phyloP scores from a whole-genome alignment of 2,329 filamentous ascomycete genomes.

The Verticillium dahliae region DNA sequence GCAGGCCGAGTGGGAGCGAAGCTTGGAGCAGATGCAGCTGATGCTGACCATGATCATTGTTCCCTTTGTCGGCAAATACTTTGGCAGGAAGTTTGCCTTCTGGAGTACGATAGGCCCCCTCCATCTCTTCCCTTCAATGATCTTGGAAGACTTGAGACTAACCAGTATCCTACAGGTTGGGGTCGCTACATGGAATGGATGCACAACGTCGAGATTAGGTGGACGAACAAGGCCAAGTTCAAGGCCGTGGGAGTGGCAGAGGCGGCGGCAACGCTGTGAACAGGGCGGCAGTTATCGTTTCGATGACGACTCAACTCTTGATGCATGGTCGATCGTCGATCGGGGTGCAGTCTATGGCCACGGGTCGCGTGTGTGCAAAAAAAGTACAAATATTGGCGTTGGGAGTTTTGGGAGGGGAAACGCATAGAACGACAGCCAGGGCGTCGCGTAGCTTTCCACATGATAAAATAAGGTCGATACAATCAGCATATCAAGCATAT shows the following conservation, averaged over 20 bases:
- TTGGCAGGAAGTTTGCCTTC: slow-evolving; percentile 90
- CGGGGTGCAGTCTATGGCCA: background rate
- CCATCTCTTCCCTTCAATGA: background rate
- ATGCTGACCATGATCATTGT: slow-evolving; percentile 91
- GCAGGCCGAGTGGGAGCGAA: slow-evolving; percentile 91
- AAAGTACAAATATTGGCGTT: background rate
- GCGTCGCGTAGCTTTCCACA: background rate
- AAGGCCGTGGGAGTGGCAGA: slow-evolving; percentile 57
- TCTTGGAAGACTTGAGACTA: background rate
- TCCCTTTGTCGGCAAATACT: slow-evolving; percentile 89
- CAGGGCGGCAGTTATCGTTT: background rate
- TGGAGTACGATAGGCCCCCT: slow-evolving; percentile 60
- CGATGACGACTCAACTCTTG: background rate
- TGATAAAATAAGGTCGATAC: background rate
- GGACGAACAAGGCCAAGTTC: slow-evolving; percentile 57
- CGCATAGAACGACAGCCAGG: background rate
- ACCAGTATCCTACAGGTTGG: slow-evolving; percentile 61
- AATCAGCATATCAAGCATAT: background rate
- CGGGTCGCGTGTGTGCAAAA: slow-evolving; percentile 1
- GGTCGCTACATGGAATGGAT: slow-evolving; percentile 91
- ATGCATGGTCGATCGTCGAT: background rate
- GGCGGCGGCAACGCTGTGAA: slow-evolving; percentile 49
- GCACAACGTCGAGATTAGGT: slow-evolving; percentile 68
- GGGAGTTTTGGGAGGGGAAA: background rate
- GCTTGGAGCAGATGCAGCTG: slow-evolving; percentile 86